Base-by-base conservation (phyloP, 805 yeast genomes). In the Pichia nakasei region DNA sequence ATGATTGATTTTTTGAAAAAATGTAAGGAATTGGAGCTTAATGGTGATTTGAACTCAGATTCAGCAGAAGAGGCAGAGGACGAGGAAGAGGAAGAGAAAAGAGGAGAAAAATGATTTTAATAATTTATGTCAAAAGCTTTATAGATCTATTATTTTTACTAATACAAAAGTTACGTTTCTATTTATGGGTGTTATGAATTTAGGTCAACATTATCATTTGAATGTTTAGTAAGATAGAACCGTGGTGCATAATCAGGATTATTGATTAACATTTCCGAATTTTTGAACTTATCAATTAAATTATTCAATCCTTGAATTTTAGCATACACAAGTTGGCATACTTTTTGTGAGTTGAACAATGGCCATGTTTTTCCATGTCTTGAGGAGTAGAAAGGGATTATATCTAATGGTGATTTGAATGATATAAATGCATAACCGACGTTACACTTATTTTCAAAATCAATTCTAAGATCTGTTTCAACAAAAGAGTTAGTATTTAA, bases 1-100 rank as follows among this genome's bases (percentile, higher is more conserved):
- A 81, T 87, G 73, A 79, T 76, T 12, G 88, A 82, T 41, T 63
- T 85, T 49, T 78, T 84, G 0, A 69, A 69, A 46, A 69, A 77
- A 45, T 82, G 87, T 27, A 44, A 42, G 32, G 48, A 48, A 9
- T 27, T 41, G 40, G 47, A 49, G 22, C 13, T 47, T 17, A 32
- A 32, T 19, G 24, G 41, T 7, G 43, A 37, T n/a, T 34, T 13
- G 4, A 39, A 34, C 20, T 7, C 32, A 3, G 46, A 39, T 17
- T 11, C 8, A 6, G 39, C 27, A 1, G 19, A 8, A 15, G 32
- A 29, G 2, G 12, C 18, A 15, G 18, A 29, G 32, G 32, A 8
- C 7, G 27, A 11, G 11, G 27, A 11, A 11, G 27, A 24, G 11
- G 27, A 8, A 24, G 27, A 24, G 11, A 24, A 8, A 24, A 24